A percentile compares a stretch with the other conserved stretches of the same genome.
phyloP scores from a whole-genome alignment of 108 stramenopile species.

The Cyclostephanos invisitatus region DNA sequence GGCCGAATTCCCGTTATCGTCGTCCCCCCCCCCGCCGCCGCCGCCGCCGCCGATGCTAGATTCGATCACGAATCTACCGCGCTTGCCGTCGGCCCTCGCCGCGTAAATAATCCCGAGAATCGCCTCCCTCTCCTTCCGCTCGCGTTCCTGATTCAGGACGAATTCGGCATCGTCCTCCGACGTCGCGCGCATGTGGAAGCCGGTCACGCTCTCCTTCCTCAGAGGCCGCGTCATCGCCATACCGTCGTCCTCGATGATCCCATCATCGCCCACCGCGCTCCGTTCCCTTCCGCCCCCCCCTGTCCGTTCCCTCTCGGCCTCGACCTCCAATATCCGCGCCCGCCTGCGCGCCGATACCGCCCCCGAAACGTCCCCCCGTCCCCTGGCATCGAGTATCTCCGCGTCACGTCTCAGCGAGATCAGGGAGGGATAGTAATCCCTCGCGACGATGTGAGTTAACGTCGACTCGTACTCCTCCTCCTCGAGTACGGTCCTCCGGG shows the following conservation, averaged over 20 bases:
- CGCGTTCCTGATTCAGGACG: slow-evolving; percentile 59
- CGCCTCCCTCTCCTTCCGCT: slow-evolving; percentile 52
- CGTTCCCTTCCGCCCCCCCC: slow-evolving; percentile 38
- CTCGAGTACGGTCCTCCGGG: slow-evolving; percentile 57
- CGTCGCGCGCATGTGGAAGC: slow-evolving; percentile 77
- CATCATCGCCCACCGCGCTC: not conserved
- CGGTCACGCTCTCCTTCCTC: slow-evolving; percentile 66
- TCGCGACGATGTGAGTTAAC: slow-evolving; percentile 62
- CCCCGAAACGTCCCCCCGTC: slow-evolving; percentile 57
- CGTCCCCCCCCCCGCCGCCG: not conserved
- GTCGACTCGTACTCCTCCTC: slow-evolving; percentile 82
- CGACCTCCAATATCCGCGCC: slow-evolving; percentile 47
- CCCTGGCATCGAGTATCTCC: slow-evolving; percentile 57
- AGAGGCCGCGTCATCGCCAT: slow-evolving; percentile 53
- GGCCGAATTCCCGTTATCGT: not conserved
- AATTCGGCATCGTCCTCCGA: slow-evolving; percentile 87
- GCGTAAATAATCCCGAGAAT: slow-evolving; percentile 36
- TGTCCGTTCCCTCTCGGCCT: slow-evolving; percentile 51
- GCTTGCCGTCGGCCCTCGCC: slow-evolving; percentile 23
- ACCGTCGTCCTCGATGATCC: slow-evolving; percentile 6
- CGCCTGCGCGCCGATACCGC: slow-evolving; percentile 73
- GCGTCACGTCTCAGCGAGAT: slow-evolving; percentile 53
- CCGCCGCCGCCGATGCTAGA: not conserved
- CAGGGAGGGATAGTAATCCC: slow-evolving; percentile 75
- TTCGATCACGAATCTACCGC: slow-evolving; percentile 30